These are phyloP conservation scores for Kappamyces sp. DNA, from an alignment of 192 early-diverging fungal species.

Conservation along the genomic window DNA sequence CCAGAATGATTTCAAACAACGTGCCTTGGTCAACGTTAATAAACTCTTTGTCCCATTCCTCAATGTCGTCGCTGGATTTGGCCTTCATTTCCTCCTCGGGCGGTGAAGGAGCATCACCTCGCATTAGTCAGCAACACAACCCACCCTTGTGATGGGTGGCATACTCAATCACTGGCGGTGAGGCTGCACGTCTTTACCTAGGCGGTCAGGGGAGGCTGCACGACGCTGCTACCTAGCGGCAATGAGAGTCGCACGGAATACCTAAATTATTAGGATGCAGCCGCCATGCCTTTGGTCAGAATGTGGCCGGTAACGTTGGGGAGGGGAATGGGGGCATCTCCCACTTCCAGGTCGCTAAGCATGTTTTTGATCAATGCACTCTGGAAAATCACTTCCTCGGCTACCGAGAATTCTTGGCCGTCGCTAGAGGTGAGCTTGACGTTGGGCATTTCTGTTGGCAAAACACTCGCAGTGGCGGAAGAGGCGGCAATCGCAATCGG, in stretches of 20 bases:
- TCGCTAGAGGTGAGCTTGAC: constrained; percentile 50
- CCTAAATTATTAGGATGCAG: not conserved
- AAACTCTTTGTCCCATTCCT: constrained; percentile 86
- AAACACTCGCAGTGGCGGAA: no score
- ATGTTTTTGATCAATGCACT: constrained; percentile 61
- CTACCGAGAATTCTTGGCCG: constrained; percentile 48
- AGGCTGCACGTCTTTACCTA: no score
- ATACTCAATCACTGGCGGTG: constrained; percentile 68
- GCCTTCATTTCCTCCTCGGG: constrained; percentile 57
- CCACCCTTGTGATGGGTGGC: constrained; percentile 74
- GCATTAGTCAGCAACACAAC: no score
- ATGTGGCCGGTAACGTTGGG: constrained; percentile 88
- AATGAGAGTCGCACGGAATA: not conserved
- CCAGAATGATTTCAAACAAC: constrained; percentile 83
- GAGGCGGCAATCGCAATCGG: no score
- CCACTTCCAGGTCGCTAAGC: constrained; percentile 43
- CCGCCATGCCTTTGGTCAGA: constrained; percentile 53
- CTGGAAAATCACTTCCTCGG: constrained; percentile 52
- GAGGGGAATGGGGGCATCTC: constrained; percentile 66
- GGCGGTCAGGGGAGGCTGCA: not conserved
- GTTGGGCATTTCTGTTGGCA: not conserved
- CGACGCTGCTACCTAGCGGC: not conserved
- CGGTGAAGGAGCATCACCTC: constrained; percentile 41
- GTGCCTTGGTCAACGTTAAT: constrained; percentile 92
- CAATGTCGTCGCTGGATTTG: constrained; percentile 69